These are phyloP conservation scores for Medicago lupulina DNA, from an alignment of 306 rosid species.

Conservation along the genomic window DNA sequence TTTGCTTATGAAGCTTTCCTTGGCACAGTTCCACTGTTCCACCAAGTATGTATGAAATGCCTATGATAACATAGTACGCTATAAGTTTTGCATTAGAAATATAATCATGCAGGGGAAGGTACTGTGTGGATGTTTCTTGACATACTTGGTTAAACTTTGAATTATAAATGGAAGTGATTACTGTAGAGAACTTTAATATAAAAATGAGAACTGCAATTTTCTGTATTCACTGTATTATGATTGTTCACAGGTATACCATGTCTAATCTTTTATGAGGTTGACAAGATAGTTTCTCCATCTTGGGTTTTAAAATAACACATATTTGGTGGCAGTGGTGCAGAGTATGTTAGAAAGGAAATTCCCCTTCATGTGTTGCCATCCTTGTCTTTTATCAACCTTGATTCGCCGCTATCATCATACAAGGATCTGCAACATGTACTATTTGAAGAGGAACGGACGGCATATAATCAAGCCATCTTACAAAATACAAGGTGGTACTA, in stretches of 20 bases:
- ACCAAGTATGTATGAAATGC: constrained; percentile 11
- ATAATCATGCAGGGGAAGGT: constrained; percentile 9
- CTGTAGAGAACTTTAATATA: constrained; percentile 8
- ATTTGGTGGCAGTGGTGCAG: constrained; percentile 85
- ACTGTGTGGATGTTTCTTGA: constrained; percentile 37
- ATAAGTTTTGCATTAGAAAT: constrained; percentile 1
- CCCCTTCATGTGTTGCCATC: constrained; percentile 86
- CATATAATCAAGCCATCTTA: constrained; percentile 84
- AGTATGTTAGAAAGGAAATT: constrained; percentile 83
- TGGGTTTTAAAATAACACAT: constrained; percentile 40
- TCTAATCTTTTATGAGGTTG: constrained; percentile 29
- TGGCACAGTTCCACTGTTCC: constrained; percentile 26
- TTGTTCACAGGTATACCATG: constrained; percentile 24
- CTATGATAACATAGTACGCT: constrained; percentile 27
- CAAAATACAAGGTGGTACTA: constrained; percentile 79
- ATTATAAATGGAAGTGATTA: constrained; percentile 14
- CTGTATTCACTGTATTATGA: constrained; percentile 10
- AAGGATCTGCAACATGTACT: constrained; percentile 86
- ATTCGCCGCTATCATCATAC: constrained; percentile 75
- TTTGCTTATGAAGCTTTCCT: constrained; percentile 33
- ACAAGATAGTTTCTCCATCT: constrained; percentile 33
- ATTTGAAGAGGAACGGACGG: constrained; percentile 90
- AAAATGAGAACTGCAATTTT: constrained; percentile 8
- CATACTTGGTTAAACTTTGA: constrained; percentile 17
- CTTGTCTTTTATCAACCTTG: constrained; percentile 67